phyloP scores from a whole-genome alignment of 345 rosid genomes.

The Eucalyptus viminalis region DNA sequence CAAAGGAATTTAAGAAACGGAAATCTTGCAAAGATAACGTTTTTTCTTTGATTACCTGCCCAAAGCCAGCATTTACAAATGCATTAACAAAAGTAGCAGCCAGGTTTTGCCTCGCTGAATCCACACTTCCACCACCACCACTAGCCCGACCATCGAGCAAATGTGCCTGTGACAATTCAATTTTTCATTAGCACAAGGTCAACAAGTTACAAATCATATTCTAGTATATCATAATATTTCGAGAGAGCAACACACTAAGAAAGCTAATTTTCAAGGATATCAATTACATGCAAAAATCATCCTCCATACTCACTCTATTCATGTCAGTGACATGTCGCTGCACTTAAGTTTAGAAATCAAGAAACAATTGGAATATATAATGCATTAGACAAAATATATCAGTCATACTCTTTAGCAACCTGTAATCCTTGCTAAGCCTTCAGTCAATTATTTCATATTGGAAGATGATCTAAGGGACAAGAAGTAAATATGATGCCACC shows the following conservation, averaged over 20 bases:
- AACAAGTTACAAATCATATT: background rate
- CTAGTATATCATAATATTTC: background rate
- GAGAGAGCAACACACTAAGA: background rate
- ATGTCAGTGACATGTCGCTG: background rate
- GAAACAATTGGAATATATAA: background rate
- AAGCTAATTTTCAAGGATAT: background rate
- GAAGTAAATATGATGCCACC: background rate
- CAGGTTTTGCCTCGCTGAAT: constrained; percentile 92
- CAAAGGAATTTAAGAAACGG: background rate
- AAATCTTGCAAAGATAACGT: background rate
- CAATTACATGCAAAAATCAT: background rate
- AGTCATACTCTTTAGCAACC: background rate
- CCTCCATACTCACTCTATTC: background rate
- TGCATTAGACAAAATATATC: background rate
- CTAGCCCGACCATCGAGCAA: constrained; percentile 88
- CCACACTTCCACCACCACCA: constrained; percentile 64
- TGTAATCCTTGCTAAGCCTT: background rate
- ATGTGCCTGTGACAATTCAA: constrained; percentile 52
- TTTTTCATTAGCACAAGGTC: background rate
- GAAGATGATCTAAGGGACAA: background rate
- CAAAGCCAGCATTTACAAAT: constrained; percentile 95
- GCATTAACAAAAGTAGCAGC: constrained; percentile 97
- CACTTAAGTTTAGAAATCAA: background rate
- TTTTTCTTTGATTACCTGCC: constrained; percentile 43
- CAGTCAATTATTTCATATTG: background rate